phyloP scores from a whole-genome alignment of 2,329 filamentous ascomycete species.

The Domatiomyces catenatus region DNA sequence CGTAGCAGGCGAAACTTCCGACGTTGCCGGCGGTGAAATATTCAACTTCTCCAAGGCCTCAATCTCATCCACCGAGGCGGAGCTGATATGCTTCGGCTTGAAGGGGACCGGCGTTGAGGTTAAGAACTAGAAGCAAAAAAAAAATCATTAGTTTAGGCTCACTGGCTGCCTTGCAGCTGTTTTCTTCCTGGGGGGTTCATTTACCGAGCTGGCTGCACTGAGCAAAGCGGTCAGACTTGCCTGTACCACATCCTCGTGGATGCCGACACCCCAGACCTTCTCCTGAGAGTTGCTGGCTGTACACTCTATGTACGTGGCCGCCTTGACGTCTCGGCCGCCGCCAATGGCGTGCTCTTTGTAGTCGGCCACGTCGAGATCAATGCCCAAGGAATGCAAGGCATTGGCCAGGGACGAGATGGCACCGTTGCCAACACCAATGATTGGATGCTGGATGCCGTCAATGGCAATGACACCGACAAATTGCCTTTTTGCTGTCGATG shows the following conservation, averaged over 20 bases:
- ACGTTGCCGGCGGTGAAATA: conserved; percentile 12
- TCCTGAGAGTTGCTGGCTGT: conserved; percentile 49
- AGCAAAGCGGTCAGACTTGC: conserved; percentile 74
- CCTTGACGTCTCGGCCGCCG: conserved; percentile 65
- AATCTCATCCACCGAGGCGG: conserved; percentile 30
- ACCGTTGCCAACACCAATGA: conserved; percentile 72
- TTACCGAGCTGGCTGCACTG: conserved; percentile 71
- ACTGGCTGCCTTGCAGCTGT: neutral
- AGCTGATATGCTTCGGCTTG: conserved; percentile 41
- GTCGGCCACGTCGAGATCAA: conserved; percentile 79
- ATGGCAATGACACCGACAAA: conserved; percentile 77
- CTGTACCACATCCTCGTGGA: conserved; percentile 85
- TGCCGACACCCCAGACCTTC: conserved; percentile 77
- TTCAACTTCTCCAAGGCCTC: conserved; percentile 29
- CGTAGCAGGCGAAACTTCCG: conserved; percentile 2
- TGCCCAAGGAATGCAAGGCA: conserved; percentile 60
- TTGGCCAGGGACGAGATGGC: conserved; percentile 79
- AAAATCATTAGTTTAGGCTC: conserved; percentile 1
- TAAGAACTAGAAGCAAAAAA: conserved; percentile 51
- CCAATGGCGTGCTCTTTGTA: conserved; percentile 96
- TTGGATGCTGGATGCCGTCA: conserved; percentile 61
- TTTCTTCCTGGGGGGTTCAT: conserved; percentile 22
- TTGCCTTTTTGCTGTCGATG: conserved; percentile 59
- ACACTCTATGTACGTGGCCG: conserved; percentile 91
- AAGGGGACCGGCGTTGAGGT: conserved; percentile 53